These are phyloP conservation scores for Trichoderma reesei DNA, from an alignment of 495 filamentous ascomycete species.

Conservation along the genomic window DNA sequence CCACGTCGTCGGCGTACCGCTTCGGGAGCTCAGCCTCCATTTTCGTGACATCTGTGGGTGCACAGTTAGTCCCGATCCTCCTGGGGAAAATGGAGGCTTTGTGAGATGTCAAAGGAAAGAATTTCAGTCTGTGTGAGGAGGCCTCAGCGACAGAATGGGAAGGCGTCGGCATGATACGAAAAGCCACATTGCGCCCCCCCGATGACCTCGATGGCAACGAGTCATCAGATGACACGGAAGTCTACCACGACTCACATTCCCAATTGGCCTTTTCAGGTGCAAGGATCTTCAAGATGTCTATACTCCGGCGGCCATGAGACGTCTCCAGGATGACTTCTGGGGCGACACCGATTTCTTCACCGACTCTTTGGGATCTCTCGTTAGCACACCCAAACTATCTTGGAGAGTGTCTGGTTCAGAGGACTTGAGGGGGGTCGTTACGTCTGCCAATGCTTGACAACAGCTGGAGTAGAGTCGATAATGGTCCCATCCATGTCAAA, in stretches of 20 bases:
- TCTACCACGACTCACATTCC: conserved; percentile 59
- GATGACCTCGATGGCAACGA: neutral
- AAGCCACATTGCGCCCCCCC: neutral
- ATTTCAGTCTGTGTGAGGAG: neutral
- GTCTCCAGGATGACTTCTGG: conserved; percentile 74
- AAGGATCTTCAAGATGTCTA: conserved; percentile 67
- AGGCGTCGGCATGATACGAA: neutral
- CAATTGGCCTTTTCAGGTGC: conserved; percentile 74
- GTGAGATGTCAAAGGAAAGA: neutral
- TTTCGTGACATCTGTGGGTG: conserved; percentile 57
- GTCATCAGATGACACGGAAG: conserved; percentile 10
- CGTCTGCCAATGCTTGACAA: conserved; percentile 87
- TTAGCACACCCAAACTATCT: conserved; percentile 11
- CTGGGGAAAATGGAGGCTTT: neutral
- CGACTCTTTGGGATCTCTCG: conserved; percentile 48
- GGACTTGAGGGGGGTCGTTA: conserved; percentile 29
- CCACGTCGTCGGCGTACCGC: conserved; percentile 63
- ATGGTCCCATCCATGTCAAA: conserved; percentile 92
- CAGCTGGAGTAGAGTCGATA: conserved; percentile 70
- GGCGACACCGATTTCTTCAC: conserved; percentile 70
- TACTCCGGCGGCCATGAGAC: conserved; percentile 78
- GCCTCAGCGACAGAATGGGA: no score
- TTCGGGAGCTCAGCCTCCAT: conserved; percentile 72
- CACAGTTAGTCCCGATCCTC: neutral
- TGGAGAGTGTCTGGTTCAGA: neutral